Percentiles rank a stretch among this genome's conserved stretches.
phyloP scores from a whole-genome alignment of 306 rosid species.

The Cucumis melo region DNA sequence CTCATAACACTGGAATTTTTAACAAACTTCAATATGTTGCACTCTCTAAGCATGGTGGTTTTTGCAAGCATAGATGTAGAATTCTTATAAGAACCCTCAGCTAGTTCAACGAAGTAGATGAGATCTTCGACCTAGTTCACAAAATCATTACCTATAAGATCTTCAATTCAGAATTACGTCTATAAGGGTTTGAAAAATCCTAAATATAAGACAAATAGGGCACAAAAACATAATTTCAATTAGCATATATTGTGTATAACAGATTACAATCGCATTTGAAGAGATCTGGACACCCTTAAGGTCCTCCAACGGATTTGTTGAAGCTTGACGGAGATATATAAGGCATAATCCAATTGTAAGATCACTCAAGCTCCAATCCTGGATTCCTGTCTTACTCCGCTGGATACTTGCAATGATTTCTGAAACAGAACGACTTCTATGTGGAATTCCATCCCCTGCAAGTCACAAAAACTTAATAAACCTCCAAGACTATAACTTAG shows the following conservation, averaged over 20 bases:
- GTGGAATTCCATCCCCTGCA: conserved; percentile 49
- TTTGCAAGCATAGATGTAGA: conserved; percentile 45
- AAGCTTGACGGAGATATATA: conserved; percentile 84
- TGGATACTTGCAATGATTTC: conserved; percentile 76
- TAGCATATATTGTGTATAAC: conserved; percentile 4
- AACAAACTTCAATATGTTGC: conserved; percentile 71
- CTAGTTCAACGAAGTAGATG: conserved; percentile 74
- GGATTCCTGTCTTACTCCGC: conserved; percentile 69
- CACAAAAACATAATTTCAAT: background rate
- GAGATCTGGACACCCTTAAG: conserved; percentile 53
- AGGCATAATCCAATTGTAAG: conserved; percentile 82
- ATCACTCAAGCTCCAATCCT: conserved; percentile 93
- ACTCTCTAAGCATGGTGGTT: conserved; percentile 83
- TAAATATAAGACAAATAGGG: background rate
- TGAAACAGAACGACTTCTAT: conserved; percentile 43
- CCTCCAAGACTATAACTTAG: conserved; percentile 2
- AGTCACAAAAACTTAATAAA: conserved; percentile 10
- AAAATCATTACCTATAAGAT: conserved; percentile 10
- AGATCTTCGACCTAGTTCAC: conserved; percentile 75
- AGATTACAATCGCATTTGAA: conserved; percentile 56
- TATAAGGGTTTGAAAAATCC: background rate
- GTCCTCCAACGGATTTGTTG: conserved; percentile 47
- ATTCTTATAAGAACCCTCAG: conserved; percentile 65
- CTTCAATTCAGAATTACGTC: background rate
- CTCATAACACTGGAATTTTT: conserved; percentile 68